Base-by-base conservation (phyloP, 345 rosid genomes). In the Boechera stricta region DNA sequence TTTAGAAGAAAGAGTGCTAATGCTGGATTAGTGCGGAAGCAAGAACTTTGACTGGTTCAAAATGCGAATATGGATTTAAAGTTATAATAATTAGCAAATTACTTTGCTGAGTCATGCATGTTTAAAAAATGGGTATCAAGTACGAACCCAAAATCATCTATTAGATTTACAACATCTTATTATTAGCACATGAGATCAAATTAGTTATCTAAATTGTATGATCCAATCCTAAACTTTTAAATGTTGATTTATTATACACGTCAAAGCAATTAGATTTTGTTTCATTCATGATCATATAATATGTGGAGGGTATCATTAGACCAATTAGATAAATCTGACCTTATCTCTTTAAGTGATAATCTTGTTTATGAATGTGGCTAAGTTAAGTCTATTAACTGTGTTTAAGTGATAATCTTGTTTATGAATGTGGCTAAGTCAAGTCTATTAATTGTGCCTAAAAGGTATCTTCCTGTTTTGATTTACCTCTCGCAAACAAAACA, bases 1-100 rank as follows among this genome's bases (percentile, higher is more conserved):
- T 49, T 60, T 67, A 52, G 42, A 45, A 75, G 72, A 24, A 38
- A 59, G 69, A 51, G 45, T 69, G 48, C 18, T 76, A 69, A 69
- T 61, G 75, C 57, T 69, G 80, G 64, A 62, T 69, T 76, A 76
- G 75, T 69, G 80, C 48, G 70, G 41, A 76, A 69, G 80, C 75
- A 69, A 76, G 41, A 69, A 53, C 51, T 73, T 63, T 73, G 77
- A 73, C 70, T 21, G 55, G 71, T 64, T 21, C 63, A 73, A 64
- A 54, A 73, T 73, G 45, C 38, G 69, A 69, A 76, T 41, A 76
- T 51, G 8, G 18, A 39, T 51, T 57, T 41, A 4, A 1, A 5
- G 39, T 75, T 59, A 3, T 58, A 58, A 59, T 60, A 26, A 49
- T 61, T 7, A 21, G 24, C 33, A 3, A 47, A 13, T 35, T 35